Base-by-base conservation (phyloP, 441 rosid species). In the Erodium texanum region DNA sequence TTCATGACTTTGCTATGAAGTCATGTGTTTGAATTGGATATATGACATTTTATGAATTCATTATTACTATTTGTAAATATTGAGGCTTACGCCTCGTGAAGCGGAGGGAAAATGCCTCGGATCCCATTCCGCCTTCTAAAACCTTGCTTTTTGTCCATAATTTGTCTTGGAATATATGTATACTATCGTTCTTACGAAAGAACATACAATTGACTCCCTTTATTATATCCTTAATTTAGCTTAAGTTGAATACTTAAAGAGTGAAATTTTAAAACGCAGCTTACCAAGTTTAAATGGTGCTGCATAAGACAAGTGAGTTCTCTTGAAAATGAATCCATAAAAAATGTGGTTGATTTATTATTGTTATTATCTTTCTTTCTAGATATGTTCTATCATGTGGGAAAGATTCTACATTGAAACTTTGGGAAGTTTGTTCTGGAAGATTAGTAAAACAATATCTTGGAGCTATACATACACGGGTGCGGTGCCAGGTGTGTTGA, bases 311-410 rank as follows among this genome's bases (percentile, higher is more conserved):
- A n/a, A n/a, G n/a, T 7, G 50, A 43, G 16, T 50, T 50, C 20
- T 3, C 7, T 15, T 50, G 3, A 5, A 50, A 15, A 50, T 50
- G 58, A 15, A 15, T 16, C 19, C n/a, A 15, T 50, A 3, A n/a
- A 15, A 16, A 43, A 43, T 43, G 58, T 50, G 18, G 58, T n/a
- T 50, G 58, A n/a, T 50, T 50, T 7, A 50, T 10, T n/a, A 16
- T 15, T 15, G 16, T 15, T 15, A 50, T 50, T 50, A 43, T 43
- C 58, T 50, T 14, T 50, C 58, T 0, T 45, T 69, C 38, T 79
- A 87, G 97, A 84, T 92, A 82, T 83, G 81, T 92, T 65, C 88
- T 92, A 54, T 89, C 97, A 8, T 87, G 87, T 29, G 92, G 96
- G 68, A 92, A 89, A 74, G 96, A 92, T 77, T 92, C 89, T 15